Conservation (phyloP, 306 rosid genomes). For the Cucumis hystrix region DNA sequence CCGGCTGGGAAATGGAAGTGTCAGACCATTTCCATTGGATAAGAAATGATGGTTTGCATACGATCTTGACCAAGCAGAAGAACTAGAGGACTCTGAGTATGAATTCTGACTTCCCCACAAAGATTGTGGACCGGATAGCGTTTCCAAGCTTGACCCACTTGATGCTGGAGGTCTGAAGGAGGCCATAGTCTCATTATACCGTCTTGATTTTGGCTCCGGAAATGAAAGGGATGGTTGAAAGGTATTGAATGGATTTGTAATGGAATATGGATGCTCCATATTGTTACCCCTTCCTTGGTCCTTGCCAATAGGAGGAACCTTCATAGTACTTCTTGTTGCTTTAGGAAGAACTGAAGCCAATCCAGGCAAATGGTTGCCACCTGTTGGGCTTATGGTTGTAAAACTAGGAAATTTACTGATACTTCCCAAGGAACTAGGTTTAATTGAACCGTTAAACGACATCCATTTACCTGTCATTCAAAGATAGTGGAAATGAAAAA, state of each 20-base stretch:
- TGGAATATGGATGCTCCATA: slow-evolving; percentile 29
- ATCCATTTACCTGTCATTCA: slow-evolving; percentile 55
- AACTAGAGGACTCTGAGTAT: slow-evolving; percentile 36
- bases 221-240: slow-evolving; percentile 57
- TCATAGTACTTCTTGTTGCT: slow-evolving; percentile 45
- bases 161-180: slow-evolving; percentile 35
- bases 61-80: slow-evolving; percentile 61
- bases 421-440: slow-evolving; percentile 43
- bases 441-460: slow-evolving; percentile 62
- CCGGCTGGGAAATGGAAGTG: slow-evolving; percentile 32
- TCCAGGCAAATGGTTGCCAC: slow-evolving; percentile 57
- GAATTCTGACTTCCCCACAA: slow-evolving; percentile 88
- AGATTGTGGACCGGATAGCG: slow-evolving; percentile 71
- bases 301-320: slow-evolving; percentile 83
- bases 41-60: slow-evolving; percentile 47
- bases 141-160: slow-evolving; percentile 51
- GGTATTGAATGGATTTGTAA: slow-evolving; percentile 26
- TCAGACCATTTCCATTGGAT: slow-evolving; percentile 65
- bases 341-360: slow-evolving; percentile 72
- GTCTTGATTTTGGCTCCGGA: slow-evolving; percentile 43
- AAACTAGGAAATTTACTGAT: slow-evolving; percentile 51
- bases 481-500: neutral
- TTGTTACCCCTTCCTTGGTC: slow-evolving; percentile 57
- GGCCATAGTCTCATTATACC: slow-evolving; percentile 48
- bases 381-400: slow-evolving; percentile 52